Evolutionary conservation across 768 basidiomycete genomes (phyloP), one percentile per base, ranked within the genome.

Genomic region (Termitomyces sp.): DNA sequence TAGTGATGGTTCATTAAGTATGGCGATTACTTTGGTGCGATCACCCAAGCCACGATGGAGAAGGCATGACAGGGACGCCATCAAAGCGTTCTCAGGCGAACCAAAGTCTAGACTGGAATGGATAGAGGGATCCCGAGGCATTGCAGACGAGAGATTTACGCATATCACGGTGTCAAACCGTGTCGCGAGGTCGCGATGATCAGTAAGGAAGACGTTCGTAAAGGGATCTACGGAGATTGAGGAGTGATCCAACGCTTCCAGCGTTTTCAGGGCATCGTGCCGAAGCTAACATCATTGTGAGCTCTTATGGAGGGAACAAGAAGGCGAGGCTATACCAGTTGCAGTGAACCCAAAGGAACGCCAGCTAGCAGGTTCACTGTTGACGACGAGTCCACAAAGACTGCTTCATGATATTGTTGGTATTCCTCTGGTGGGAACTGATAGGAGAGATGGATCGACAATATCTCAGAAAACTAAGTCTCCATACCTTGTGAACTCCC

Each of bases 371-470:
- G 67, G 68, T 99, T 98, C 49, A 89, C 76, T 8, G 79, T 79
- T 0, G 93, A 91, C 0, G 85, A 80, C 1, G 88, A 81, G 66
- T 95, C 95, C 1, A 96, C 88, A 52, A 96, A 85, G 20, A 89
- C 78, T 8, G 86, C 79, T 4, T 77, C 73, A 55, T 81, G 75
- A 46, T 76, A 70, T 30, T 72, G 72, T 20, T 67, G 59, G 65
- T 89, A 92, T 49, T 86, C 83, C 45, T 83, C 79, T 9, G 80
- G 78, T 3, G 78, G 56, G 61, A 81, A 89, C 89, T 91, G 64
- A 33, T 9, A 52, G 22, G 1, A 4, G 30, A 9, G 20, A 30
- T 20, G 18, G n/a, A 31, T 41, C 15, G 16, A 8, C 20, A 22
- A 44, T 44, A 37, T 3, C 20, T 7, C 18, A 36, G 27, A n/a